Evolutionary conservation across 1,139 yeast genomes (phyloP).

Genomic region (Debaryomyces sp.): DNA sequence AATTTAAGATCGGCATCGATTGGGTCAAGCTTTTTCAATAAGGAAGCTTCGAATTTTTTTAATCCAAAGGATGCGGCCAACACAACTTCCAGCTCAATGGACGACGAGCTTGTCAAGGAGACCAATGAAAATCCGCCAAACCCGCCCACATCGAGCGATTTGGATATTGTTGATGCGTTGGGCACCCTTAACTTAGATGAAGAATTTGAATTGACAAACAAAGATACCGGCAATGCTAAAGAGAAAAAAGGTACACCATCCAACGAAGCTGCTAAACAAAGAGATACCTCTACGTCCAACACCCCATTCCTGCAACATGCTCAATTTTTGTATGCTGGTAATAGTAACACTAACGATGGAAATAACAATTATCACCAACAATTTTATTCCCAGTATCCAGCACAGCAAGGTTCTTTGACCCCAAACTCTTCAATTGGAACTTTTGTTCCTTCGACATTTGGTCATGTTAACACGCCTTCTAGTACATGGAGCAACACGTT

Average conservation of each 20-base stretch:
- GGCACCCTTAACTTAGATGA: conserved; percentile 44
- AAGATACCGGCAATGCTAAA: background rate
- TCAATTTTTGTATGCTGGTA: conserved; percentile 12
- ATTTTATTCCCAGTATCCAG: conserved; percentile 22
- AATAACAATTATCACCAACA: conserved; percentile 13
- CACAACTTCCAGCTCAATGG: conserved; percentile 12
- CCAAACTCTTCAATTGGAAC: conserved; percentile 32
- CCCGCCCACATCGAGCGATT: conserved; percentile 15
- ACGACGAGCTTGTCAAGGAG: conserved; percentile 10
- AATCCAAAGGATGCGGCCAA: conserved; percentile 10
- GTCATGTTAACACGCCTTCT: conserved; percentile 22
- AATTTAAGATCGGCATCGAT: conserved; percentile 25
- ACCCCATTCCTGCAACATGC: conserved; percentile 10
- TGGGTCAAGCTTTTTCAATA: conserved; percentile 29
- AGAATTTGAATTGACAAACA: conserved; percentile 23
- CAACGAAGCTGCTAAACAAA: background rate
- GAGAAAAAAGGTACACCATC: background rate
- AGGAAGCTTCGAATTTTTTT: conserved; percentile 24
- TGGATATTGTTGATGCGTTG: conserved; percentile 48
- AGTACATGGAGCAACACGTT: conserved; percentile 33
- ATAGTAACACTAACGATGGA: conserved; percentile 4
- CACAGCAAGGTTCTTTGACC: conserved; percentile 31
- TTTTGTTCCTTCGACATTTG: conserved; percentile 20
- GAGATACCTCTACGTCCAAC: conserved; percentile 9
- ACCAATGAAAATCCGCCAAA: conserved; percentile 1